A percentile compares a stretch with the other conserved stretches of the same genome.
These are phyloP conservation scores for Heimioporus sp. DNA, from an alignment of 768 basidiomycete species.

Conservation along the genomic window DNA sequence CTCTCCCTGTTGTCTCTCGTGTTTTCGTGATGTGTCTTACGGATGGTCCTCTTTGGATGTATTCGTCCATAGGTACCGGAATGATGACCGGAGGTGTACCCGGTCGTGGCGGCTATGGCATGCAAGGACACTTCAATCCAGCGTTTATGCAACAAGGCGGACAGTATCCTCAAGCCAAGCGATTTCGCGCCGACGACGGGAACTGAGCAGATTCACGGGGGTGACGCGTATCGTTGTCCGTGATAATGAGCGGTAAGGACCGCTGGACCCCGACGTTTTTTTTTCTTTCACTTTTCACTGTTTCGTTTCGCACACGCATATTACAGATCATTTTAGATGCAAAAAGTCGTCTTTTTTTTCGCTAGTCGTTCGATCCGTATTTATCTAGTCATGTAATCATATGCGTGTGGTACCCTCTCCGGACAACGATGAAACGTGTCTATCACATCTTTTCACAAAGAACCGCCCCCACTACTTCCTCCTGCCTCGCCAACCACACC, in stretches of 20 bases:
- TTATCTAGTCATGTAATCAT: too few species aligned
- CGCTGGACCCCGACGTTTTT: too few species aligned
- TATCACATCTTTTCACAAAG: too few species aligned
- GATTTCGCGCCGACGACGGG: slow-evolving; percentile 54
- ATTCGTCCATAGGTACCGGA: slow-evolving; percentile 45
- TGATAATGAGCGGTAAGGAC: too few species aligned
- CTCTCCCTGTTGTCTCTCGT: not conserved
- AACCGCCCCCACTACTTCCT: slow-evolving; percentile 62
- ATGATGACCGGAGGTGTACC: slow-evolving; percentile 44
- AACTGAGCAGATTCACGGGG: slow-evolving; percentile 19
- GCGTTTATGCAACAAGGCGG: slow-evolving; percentile 62
- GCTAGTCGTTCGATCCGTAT: too few species aligned
- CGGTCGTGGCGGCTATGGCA: slow-evolving; percentile 46
- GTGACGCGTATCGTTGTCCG: too few species aligned
- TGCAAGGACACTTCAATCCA: slow-evolving; percentile 71
- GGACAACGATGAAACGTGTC: too few species aligned
- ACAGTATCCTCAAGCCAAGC: slow-evolving; percentile 46
- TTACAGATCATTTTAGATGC: too few species aligned
- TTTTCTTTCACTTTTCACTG: too few species aligned
- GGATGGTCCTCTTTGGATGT: slow-evolving; percentile 24
- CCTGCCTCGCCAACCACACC: slow-evolving; percentile 75
- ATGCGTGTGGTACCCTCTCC: too few species aligned
- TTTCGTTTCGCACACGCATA: too few species aligned
- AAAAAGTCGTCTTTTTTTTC: too few species aligned
- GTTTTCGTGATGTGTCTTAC: slow-evolving; percentile 29